Evolutionary conservation across 2,329 filamentous ascomycete species (phyloP).

Genomic region (Aureobasidium sp.): DNA sequence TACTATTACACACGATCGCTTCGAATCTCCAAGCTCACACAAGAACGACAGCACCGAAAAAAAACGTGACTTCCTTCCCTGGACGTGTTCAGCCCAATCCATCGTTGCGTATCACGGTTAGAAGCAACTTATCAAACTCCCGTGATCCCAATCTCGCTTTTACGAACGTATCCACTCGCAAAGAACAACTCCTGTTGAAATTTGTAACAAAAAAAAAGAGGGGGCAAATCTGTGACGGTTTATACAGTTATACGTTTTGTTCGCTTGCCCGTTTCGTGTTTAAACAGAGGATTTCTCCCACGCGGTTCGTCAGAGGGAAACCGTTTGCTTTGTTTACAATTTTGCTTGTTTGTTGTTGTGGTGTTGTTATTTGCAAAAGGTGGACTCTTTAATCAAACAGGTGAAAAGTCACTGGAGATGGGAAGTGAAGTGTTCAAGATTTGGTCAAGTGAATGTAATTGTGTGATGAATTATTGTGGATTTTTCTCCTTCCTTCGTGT

Average conservation of each 20-base stretch:
- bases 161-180: too few relatives aligned
- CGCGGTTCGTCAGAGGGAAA: background rate
- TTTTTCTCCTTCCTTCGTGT: background rate
- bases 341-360: background rate
- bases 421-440: background rate
- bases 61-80: background rate
- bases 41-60: background rate
- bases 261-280: slow-evolving; percentile 3
- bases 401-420: background rate
- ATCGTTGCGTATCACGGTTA: too few relatives aligned
- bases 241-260: background rate
- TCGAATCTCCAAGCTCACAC: too few relatives aligned
- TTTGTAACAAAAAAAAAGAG: too few relatives aligned
- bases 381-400: background rate
- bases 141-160: background rate
- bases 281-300: background rate
- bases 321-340: slow-evolving; percentile 8
- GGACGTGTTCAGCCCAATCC: background rate
- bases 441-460: background rate
- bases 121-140: too few relatives aligned
- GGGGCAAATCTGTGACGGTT: background rate
- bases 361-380: background rate
- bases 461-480: background rate
- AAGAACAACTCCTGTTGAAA: background rate
- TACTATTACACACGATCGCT: too few relatives aligned